phyloP scores from a whole-genome alignment of 371 early-diverging fungal species.

The Dentiscutata heterogama region DNA sequence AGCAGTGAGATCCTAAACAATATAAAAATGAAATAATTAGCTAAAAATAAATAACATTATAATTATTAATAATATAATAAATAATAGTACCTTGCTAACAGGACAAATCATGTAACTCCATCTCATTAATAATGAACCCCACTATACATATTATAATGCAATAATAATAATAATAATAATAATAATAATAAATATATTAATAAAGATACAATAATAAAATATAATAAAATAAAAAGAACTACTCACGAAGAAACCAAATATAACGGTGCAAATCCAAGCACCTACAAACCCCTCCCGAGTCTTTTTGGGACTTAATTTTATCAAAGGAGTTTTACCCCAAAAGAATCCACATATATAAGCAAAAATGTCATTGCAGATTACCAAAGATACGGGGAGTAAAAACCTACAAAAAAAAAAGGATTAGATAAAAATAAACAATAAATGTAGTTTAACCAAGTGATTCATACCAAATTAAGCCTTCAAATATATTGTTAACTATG shows the following conservation, averaged over 20 bases:
- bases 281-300: conserved; percentile 99
- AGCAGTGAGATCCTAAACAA: conserved; percentile 66
- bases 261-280: conserved; percentile 87
- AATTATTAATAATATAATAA: neutral
- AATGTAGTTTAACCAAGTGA: conserved; percentile 3
- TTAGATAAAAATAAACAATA: conserved; percentile 4
- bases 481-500: conserved; percentile 96
- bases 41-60: too few species aligned
- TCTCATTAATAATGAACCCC: conserved; percentile 65
- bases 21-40: conserved; percentile 51
- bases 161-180: neutral
- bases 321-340: conserved; percentile 75
- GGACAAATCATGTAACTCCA: conserved; percentile 92
- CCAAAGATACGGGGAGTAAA: conserved; percentile 91
- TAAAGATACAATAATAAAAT: neutral
- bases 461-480: conserved; percentile 95
- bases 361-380: conserved; percentile 98
- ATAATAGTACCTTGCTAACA: conserved; percentile 57
- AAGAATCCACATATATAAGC: conserved; percentile 98
- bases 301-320: conserved; percentile 98
- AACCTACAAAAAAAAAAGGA: conserved; percentile 56
- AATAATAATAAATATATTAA: neutral
- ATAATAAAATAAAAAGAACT: conserved; percentile 9
- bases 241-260: conserved; percentile 86
- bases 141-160: conserved; percentile 47